Evolutionary conservation across 345 rosid species (phyloP), one percentile per base, ranked within the genome.

Genomic region (Lepidium aucheri): DNA sequence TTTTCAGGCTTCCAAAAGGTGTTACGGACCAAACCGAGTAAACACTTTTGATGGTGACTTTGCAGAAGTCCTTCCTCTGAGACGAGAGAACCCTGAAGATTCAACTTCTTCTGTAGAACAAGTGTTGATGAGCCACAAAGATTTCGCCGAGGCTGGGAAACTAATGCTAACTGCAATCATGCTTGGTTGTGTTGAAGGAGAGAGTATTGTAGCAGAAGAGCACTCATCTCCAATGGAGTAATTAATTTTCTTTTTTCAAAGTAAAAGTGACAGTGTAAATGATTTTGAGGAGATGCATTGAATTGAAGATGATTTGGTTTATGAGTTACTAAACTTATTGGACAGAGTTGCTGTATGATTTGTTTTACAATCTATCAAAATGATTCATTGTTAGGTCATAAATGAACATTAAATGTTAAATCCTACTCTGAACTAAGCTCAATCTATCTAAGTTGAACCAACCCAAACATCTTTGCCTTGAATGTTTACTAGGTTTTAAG

Each of bases 101-200:
- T 35, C 60, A 11, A 76, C 59, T 18, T 78, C 66, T 42, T 84
- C 86, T 0, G 91, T 94, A 0, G 99, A 94, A 73, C 81, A 83
- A 6, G 74, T 94, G 52, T 43, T 94, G 81, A 88, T 86, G 97
- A 89, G 83, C 70, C 97, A 90, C 60, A 84, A 78, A 68, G 86
- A 82, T 78, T 94, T 80, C 36, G 87, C 96, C 0, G 86, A 88
- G 8, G 99, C 93, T 0, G 97, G 97, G 30, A 90, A 88, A 77
- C 80, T 90, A 28, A 90, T 90, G 95, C 69, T 88, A 74, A 85
- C 84, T 43, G 93, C 97, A 0, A 65, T 89, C 36, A 81, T 82
- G 88, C 58, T 86, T 33, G 96, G 91, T 16, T 78, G 84, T 52
- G 74, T 58, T 24, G 80, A 81, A 18, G 85, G 81, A 17, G 72